Evolutionary conservation across 306 rosid species (phyloP), one percentile per base, ranked within the genome.

Genomic region (Sicyos baderoa): DNA sequence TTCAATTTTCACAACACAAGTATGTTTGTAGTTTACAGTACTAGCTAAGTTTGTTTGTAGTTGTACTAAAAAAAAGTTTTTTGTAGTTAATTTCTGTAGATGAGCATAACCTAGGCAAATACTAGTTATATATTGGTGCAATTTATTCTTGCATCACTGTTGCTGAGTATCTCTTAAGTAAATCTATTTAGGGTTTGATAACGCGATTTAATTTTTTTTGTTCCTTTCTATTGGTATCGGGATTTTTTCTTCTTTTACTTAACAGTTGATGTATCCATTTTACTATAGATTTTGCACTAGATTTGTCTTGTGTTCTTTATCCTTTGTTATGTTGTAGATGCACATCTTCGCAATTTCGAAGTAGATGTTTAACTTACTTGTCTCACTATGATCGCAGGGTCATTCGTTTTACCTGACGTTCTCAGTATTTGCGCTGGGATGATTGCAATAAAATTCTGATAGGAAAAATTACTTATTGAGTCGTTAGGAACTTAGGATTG

Each of bases 341-440:
- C 11, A 71, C 74, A 70, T 83, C 67, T 78, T 63, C 66, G 40
- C 78, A 80, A 62, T 65, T 54, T 82, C 37, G 22, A 80, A 76
- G 85, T 82, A 82, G 76, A 80, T 82, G 82, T 79, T 89, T 91
- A 91, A 87, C 91, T 77, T 75, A 15, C 68, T 68, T 80, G 83
- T 82, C 82, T 85, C 88, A 68, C 87, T 82, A 89, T 91, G 86
- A 85, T 89, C 89, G 97, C 97, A 87, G 96, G 96, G 87, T 82
- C 77, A 68, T 79, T 80, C 76, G 78, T 86, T 82, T 86, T 82
- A 82, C 84, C 77, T 64, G 84, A 77, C 79, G 90, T 77, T 83
- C 84, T 79, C 70, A 85, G 75, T 80, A 74, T 83, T 79, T 78
- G 79, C 72, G 81, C 86, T 83, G 86, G 87, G 76, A 80, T 84